These are phyloP conservation scores for Boletus patriciae DNA, from an alignment of 768 basidiomycete species.

Conservation along the genomic window DNA sequence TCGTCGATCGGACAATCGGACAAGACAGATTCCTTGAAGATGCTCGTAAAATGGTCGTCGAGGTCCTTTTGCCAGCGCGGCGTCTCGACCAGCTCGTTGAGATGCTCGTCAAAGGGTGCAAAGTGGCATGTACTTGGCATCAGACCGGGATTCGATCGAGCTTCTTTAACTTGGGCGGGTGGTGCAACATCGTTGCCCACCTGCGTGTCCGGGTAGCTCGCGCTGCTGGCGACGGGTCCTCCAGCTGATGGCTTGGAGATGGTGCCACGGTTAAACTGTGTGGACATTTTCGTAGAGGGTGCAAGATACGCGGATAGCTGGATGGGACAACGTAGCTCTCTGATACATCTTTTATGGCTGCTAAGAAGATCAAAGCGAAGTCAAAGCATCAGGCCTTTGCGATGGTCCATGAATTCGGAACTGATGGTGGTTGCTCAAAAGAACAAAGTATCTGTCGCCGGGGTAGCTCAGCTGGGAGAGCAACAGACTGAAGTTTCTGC, in stretches of 20 bases:
- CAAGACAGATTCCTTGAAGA: constrained; percentile 13
- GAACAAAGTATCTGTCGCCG: constrained; percentile 32
- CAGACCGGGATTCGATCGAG: neutral
- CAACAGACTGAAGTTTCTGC: constrained; percentile 58
- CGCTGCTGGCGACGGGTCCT: neutral
- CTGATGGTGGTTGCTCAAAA: neutral
- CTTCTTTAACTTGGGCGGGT: neutral
- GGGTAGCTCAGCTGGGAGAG: constrained; percentile 76
- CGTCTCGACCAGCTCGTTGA: neutral
- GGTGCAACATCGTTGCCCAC: neutral
- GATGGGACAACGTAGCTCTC: neutral
- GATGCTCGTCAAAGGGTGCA: constrained; percentile 12
- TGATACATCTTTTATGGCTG: constrained; percentile 8
- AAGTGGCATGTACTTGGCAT: neutral
- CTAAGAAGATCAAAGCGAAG: constrained; percentile 2
- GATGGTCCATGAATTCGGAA: neutral
- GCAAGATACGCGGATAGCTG: neutral
- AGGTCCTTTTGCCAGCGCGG: constrained; percentile 17
- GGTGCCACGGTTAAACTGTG: neutral
- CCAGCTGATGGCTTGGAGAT: neutral
- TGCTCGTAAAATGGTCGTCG: constrained; percentile 11
- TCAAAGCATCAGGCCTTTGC: neutral
- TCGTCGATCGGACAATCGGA: constrained; percentile 6
- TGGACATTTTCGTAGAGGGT: constrained; percentile 1
- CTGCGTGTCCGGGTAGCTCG: neutral